Evolutionary conservation across 805 yeast genomes (phyloP).

Genomic region (Yarrowia divulgata): DNA sequence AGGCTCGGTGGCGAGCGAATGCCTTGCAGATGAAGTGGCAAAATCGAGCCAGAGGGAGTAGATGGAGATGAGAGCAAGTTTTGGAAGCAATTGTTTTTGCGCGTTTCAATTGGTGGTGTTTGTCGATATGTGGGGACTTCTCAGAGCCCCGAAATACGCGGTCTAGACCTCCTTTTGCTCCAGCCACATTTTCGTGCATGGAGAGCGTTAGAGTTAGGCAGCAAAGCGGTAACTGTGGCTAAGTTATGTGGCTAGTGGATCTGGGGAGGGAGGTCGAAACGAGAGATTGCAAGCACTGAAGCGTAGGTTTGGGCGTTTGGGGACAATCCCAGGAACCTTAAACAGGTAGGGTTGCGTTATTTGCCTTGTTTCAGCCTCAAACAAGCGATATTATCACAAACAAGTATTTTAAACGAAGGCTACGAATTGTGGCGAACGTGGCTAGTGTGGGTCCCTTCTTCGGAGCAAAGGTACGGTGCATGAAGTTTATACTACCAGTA

Average conservation of each 20-base stretch:
- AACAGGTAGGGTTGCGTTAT: background rate
- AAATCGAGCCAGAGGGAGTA: background rate
- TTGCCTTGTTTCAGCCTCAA: no score
- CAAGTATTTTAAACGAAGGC: no score
- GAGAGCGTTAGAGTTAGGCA: background rate
- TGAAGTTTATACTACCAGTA: background rate
- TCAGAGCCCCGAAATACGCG: background rate
- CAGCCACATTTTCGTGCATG: constrained; percentile 35
- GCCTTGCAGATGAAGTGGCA: constrained; percentile 7
- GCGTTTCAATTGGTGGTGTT: background rate
- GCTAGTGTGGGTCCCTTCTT: constrained; percentile 21
- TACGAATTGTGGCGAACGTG: constrained; percentile 24
- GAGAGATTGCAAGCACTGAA: background rate
- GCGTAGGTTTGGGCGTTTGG: background rate
- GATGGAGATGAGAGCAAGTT: background rate
- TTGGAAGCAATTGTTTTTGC: background rate
- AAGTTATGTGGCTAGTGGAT: constrained; percentile 25
- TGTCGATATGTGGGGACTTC: background rate
- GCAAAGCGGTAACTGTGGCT: constrained; percentile 31
- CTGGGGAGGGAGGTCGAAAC: background rate
- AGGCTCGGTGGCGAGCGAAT: constrained; percentile 16
- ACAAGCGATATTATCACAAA: background rate
- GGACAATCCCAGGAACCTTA: background rate
- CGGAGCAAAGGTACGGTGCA: constrained; percentile 31
- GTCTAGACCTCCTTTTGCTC: constrained; percentile 30